These are phyloP conservation scores for Cyberlindnera maritima DNA, from an alignment of 805 yeast species.

Conservation along the genomic window DNA sequence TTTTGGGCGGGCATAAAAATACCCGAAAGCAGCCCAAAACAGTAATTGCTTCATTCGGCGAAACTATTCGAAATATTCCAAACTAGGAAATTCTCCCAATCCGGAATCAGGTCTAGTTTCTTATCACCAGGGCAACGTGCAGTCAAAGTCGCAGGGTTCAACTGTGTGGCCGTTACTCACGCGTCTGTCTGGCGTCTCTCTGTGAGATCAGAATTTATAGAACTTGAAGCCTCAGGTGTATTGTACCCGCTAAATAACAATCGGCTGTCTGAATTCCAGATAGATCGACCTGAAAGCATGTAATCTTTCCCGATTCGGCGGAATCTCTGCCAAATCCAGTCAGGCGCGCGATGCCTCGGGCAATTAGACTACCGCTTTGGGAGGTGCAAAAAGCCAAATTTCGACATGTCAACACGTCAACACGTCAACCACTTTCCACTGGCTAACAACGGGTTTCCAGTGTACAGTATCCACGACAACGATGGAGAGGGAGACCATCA, in stretches of 20 bases:
- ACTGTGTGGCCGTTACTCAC: background rate
- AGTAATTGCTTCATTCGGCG: background rate
- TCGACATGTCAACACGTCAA: background rate
- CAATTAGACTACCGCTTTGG: slow-evolving; percentile 6
- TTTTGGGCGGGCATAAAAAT: background rate
- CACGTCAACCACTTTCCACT: background rate
- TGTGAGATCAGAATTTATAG: too few species aligned
- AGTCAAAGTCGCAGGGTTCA: background rate
- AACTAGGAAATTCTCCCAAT: background rate
- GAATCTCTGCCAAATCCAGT: background rate
- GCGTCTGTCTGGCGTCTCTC: too few species aligned
- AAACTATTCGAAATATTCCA: background rate
- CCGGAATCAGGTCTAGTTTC: background rate
- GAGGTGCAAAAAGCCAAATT: background rate
- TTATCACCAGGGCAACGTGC: background rate
- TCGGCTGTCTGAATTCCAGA: too few species aligned
- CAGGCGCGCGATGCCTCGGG: background rate
- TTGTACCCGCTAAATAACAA: too few species aligned
- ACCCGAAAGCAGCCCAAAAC: background rate
- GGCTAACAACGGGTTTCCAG: too few species aligned
- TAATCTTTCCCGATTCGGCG: background rate
- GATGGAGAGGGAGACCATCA: slow-evolving; percentile 9
- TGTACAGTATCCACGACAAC: background rate
- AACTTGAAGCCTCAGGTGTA: too few species aligned
- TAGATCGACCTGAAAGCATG: background rate